Conservation (phyloP, 139 green algal genomes). For the Asterochloris sp. region DNA sequence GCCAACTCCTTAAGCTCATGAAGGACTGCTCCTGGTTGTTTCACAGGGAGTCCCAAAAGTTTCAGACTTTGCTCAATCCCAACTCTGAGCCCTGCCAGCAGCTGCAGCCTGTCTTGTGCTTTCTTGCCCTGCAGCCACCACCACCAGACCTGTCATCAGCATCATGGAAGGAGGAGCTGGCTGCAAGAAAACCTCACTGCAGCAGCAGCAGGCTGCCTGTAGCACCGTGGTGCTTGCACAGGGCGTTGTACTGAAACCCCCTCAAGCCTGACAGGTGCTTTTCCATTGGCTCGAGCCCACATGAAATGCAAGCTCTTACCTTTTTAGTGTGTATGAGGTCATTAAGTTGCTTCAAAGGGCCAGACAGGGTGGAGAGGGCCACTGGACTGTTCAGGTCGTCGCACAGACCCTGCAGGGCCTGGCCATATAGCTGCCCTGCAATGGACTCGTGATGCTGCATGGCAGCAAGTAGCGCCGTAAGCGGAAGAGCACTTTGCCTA, state of each 20-base stretch:
- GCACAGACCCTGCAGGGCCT: constrained; percentile 22
- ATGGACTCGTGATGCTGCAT: background rate
- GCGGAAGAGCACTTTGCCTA: too few relatives aligned
- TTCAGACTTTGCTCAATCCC: constrained; percentile 23
- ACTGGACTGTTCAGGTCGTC: constrained; percentile 86
- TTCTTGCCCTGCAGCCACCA: constrained; percentile 44
- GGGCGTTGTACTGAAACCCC: too few relatives aligned
- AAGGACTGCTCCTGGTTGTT: constrained; percentile 28
- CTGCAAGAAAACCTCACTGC: too few relatives aligned
- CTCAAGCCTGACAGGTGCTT: too few relatives aligned
- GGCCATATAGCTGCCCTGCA: background rate
- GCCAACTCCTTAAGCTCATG: constrained; percentile 62
- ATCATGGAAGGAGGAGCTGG: too few relatives aligned
- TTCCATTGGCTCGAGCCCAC: too few relatives aligned
- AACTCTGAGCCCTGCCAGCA: constrained; percentile 23
- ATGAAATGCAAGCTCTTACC: background rate
- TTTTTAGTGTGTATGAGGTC: constrained; percentile 73
- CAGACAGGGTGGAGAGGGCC: constrained; percentile 66
- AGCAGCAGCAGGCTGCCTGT: too few relatives aligned
- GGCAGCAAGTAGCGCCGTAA: background rate
- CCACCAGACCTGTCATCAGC: too few relatives aligned
- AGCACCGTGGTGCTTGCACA: too few relatives aligned
- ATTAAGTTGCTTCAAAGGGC: constrained; percentile 78
- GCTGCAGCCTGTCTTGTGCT: constrained; percentile 26
- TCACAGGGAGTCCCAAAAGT: constrained; percentile 40